Evolutionary conservation across 139 green algal genomes (phyloP), one percentile per base, ranked within the genome.

Genomic region (Coelastrella sp.): DNA sequence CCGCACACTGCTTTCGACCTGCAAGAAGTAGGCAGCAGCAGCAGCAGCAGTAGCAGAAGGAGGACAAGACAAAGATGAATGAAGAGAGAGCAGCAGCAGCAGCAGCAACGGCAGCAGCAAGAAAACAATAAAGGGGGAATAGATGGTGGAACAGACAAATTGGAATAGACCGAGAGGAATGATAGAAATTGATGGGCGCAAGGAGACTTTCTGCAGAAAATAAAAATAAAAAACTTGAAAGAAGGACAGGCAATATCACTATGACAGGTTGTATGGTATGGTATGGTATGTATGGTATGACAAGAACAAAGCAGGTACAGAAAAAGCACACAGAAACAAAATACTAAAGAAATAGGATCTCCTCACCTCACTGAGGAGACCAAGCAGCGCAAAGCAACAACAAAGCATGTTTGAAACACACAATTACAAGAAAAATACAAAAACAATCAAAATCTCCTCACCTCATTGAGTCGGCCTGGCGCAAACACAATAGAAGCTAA

Each of bases 1-100:
- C 4, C 96, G 93, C 25, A 98, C 95, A 91, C 96, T 96, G 93
- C 93, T 96, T 90, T 98, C 96, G 5, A 93, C 90, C 83, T 91
- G 87, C 58, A 73, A 68, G 4, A 35, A 19, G 24, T 25, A 75
- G 59, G 3, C 7, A 8, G 49, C 35, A 49, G 35, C 35, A 49
- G 35, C 75, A 82, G 75, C 75, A 78, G 70, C 19, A 72, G 12
- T 4, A 35, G 9, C 8, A 82, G 78, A 57, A 78, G 7, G 6
- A 22, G 24, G 17, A 70, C 58, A 87, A 15, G 20, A 79, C 27
- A 20, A 83, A 60, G 49, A 7, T 22, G 6, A 0, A 12, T 78
- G 70, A 49, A 22, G 70, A 25, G 9, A 25, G 70, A 4, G 17
- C 19, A 22, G 20, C 8, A 82, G 24, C 25, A 82, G 75, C 58